Percentiles rank a stretch among this genome's conserved stretches.
These are phyloP conservation scores for Neolecta irregularis DNA, from an alignment of 1,139 yeast genomes.

Conservation along the genomic window DNA sequence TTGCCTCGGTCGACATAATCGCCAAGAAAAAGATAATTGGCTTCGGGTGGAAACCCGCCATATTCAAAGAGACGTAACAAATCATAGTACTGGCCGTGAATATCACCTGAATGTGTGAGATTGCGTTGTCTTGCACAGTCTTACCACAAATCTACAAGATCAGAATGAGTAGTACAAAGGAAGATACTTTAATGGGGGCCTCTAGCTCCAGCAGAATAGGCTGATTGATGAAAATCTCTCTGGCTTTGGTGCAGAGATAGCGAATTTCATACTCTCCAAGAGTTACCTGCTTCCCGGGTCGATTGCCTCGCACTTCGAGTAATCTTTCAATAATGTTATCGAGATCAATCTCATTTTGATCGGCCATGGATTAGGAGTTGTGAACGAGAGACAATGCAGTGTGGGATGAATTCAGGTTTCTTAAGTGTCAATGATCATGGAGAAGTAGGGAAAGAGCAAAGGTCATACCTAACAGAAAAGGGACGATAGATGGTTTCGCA, in stretches of 20 bases:
- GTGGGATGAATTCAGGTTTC: no score
- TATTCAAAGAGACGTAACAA: slow-evolving; percentile 86
- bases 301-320: slow-evolving; percentile 91
- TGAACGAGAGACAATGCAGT: no score
- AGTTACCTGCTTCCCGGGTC: slow-evolving; percentile 95
- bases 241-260: slow-evolving; percentile 88
- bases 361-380: slow-evolving; percentile 31
- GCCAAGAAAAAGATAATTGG: slow-evolving; percentile 84
- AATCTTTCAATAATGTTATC: slow-evolving; percentile 95
- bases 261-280: slow-evolving; percentile 88
- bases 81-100: slow-evolving; percentile 96
- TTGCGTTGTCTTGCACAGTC: neutral
- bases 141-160: slow-evolving; percentile 5
- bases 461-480: no score
- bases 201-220: slow-evolving; percentile 89
- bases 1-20: slow-evolving; percentile 98
- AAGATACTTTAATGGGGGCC: slow-evolving; percentile 80
- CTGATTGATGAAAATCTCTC: slow-evolving; percentile 94
- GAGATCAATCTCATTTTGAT: slow-evolving; percentile 80
- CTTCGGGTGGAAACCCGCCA: slow-evolving; percentile 99
- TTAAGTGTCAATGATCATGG: no score
- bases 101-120: slow-evolving; percentile 46
- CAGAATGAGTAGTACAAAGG: neutral
- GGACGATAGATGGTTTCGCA: no score
- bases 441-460: no score